Base-by-base conservation (phyloP, 2,329 filamentous ascomycete genomes). In the Penicillium digitatum region DNA sequence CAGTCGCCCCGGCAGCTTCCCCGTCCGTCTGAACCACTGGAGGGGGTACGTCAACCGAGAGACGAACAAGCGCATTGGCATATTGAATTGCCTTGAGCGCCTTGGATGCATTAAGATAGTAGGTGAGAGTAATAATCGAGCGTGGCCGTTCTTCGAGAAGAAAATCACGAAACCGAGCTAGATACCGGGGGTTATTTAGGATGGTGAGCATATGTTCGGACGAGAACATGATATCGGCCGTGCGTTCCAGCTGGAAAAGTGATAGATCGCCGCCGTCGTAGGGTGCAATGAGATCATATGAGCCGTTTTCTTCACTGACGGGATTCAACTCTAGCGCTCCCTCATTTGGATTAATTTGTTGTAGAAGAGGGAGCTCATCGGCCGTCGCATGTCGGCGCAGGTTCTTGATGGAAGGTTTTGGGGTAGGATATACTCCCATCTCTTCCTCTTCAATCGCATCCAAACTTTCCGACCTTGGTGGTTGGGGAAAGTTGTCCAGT, bases 81-180 rank as follows among this genome's bases (percentile, higher is more conserved):
- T 90, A 90, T 32, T 80, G 78, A 54, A 91, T 84, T 1, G 88
- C 87, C 61, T 84, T 82, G 12, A 89, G 71, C 0, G 87, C 87
- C 66, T 91, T 92, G 54, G 85, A 70, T 0, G 86, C 81, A 62
- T 89, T 86, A 2, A 90, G 77, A 60, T 90, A 90, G 74, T 90
- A 89, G 26, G 85, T 81, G 14, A 91, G 72, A 8, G 88, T 73
- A 0, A 86, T 82, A 2, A 89, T 76, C 0, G 87, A 89, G 20
- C 80, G 74, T 5, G 85, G 83, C 42, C 86, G 78, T 42, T 81
- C 76, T 5, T 76, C 70, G 54, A 81, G 81, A 3, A 91, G 75
- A 62, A 88, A 92, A 3, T 82, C 79, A 1, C 83, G 87, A 67
- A 91, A 91, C 42, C 79, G 81, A 48, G 84, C 77, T 1, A 90